Conservation (phyloP, 108 stramenopile species). For the Nitzschia sp. region DNA sequence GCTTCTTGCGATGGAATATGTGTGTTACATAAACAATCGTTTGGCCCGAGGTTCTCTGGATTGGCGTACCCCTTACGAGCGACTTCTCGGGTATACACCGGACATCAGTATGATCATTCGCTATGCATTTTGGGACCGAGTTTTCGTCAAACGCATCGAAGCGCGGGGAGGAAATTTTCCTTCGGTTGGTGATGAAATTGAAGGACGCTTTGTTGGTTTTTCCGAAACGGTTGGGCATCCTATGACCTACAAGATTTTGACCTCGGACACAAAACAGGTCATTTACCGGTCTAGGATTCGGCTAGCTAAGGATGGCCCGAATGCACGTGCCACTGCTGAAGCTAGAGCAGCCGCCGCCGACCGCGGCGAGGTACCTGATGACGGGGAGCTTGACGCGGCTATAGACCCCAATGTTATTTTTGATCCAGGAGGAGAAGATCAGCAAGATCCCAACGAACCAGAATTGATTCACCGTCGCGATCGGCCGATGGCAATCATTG, state of each 20-base stretch:
- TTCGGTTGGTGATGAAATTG: no score
- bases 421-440: background rate
- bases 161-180: no score
- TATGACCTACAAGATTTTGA: conserved; percentile 34
- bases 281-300: conserved; percentile 32
- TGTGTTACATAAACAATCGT: no score
- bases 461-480: no score
- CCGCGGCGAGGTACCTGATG: background rate
- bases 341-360: background rate
- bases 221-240: conserved; percentile 33
- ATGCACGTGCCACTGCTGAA: background rate
- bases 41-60: conserved; percentile 4
- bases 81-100: conserved; percentile 7
- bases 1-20: no score
- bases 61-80: conserved; percentile 16
- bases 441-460: no score
- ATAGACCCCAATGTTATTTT: background rate
- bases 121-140: conserved; percentile 29
- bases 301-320: background rate
- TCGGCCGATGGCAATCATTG: background rate
- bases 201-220: no score
- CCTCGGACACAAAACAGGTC: no score
- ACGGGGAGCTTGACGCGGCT: no score
- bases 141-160: conserved; percentile 14
- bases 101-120: no score